Evolutionary conservation across 73 alveolate species (phyloP), one percentile per base, ranked within the genome.

Genomic region (Symbiodinium natans): DNA sequence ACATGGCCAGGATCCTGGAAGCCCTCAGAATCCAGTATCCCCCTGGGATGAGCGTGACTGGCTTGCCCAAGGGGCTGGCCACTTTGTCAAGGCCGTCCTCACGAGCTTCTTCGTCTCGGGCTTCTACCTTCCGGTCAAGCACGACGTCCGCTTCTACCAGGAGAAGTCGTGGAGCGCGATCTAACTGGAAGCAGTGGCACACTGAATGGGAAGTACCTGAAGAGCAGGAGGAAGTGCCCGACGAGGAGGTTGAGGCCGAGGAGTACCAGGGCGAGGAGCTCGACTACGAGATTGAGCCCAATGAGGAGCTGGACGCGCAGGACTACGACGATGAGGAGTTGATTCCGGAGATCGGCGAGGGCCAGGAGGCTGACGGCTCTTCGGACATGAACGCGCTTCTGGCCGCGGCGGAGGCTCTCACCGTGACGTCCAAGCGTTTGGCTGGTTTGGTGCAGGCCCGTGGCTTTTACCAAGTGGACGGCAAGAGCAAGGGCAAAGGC

Each of bases 21-120:
- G 75, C 93, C 33, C 25, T 85, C 34, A 31, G 68, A 13, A 1
- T 85, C 7, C 93, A 85, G 0, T 43, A 85, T 43, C 93, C 93
- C 15, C 48, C 93, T 21, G 82, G 82, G 0, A 85, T 43, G 93
- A 11, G n/a, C 39, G 36, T 85, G 17, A 85, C 93, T 1, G 93
- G 93, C 2, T 3, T 83, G 27, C 92, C 92, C 5, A 36, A 83
- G 25, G 59, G 56, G 19, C 34, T 19, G 25, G 34, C 52, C 39
- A 41, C 39, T 19, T 10, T 41, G 87, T 3, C 52, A 11, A 3
- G 56, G 56, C 1, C 56, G 87, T 34, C 34, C 13, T 9, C 87
- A 77, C 29, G 56, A 9, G 29, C 52, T 19, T 38, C 36, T 7
- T 15, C 21, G 33, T 33, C 21, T 38, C 56, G 41, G 56, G 19